Evolutionary conservation across 1,139 yeast species (phyloP).

Genomic region (Candida sp.): DNA sequence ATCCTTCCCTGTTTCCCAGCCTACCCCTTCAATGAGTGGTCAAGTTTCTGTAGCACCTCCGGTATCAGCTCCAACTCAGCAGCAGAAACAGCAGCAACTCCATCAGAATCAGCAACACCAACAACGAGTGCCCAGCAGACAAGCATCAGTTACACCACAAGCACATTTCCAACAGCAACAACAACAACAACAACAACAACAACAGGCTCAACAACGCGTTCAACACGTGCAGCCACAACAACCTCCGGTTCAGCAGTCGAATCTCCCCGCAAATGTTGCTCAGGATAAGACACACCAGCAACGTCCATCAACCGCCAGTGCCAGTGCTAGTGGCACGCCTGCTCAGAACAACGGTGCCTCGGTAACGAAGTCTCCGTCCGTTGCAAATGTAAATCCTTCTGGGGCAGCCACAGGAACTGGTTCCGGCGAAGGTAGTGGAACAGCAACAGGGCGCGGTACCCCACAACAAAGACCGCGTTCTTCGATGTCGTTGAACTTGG

Average conservation of each 20-base stretch:
- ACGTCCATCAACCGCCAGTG: slow-evolving; percentile 12
- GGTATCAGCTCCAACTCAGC: slow-evolving; percentile 7
- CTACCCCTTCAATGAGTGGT: slow-evolving; percentile 10
- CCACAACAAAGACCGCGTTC: slow-evolving; percentile 13
- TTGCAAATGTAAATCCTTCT: slow-evolving; percentile 8
- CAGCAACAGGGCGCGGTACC: slow-evolving; percentile 6
- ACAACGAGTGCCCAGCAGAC: slow-evolving; percentile 9
- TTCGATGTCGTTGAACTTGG: slow-evolving; percentile 20
- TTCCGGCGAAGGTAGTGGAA: slow-evolving; percentile 6
- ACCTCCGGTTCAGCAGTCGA: slow-evolving; percentile 12
- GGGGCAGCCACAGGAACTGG: slow-evolving; percentile 9
- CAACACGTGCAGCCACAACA: slow-evolving; percentile 7
- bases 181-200: slow-evolving; percentile 5
- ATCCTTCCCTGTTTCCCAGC: slow-evolving; percentile 8
- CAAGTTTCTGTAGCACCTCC: not conserved
- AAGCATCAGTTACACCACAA: slow-evolving; percentile 14
- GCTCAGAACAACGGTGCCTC: slow-evolving; percentile 4
- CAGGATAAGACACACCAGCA: slow-evolving; percentile 6
- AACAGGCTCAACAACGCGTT: slow-evolving; percentile 6
- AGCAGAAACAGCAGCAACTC: slow-evolving; percentile 8
- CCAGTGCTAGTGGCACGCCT: slow-evolving; percentile 7
- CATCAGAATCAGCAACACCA: slow-evolving; percentile 9
- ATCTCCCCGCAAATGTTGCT: slow-evolving; percentile 7
- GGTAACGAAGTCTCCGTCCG: slow-evolving; percentile 1
- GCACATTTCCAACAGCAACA: slow-evolving; percentile 8